Base-by-base conservation (phyloP, 140 eudicot species). In the Senecio squalidus region DNA sequence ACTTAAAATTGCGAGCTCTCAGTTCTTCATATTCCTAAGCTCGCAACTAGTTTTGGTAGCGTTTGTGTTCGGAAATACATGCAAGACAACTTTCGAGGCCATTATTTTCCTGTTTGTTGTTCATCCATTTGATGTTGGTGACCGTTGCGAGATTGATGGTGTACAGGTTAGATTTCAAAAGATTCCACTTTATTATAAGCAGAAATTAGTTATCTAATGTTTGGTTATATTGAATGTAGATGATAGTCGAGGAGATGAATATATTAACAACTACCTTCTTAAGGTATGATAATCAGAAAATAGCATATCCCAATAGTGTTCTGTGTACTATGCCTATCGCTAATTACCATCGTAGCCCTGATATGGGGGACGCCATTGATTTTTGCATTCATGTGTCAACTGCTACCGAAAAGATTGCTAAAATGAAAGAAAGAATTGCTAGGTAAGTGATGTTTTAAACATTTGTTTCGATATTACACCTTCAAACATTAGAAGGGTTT, bases 71-170 rank as follows among this genome's bases (percentile, higher is more conserved):
- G 83, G 86, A 16, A 76, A 80, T 74, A 76, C 83, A 7, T 71
- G 82, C 79, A 80, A 71, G 69, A 67, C 67, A 7, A 64, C 58
- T 21, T 80, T 71, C 28, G 79, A 76, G 40, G 74, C 78, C 41
- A 67, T 67, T 40, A 62, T 76, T 48, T 76, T 80, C 79, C 59
- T 46, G 57, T 80, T 62, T 43, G 44, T 70, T 9, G 66, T 62
- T 88, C 98, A 91, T 67, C 98, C 98, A 0, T 91, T 74, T 68
- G 96, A 91, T 49, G 98, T 91, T 9, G 98, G 98, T 5, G 98
- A 91, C 31, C 96, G 92, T 20, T 79, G 91, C 34, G 94, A 80
- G 63, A 50, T 91, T n/a, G 94, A 91, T 11, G 77, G 82, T 6
- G 80, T 86, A 67, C 98, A 91, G 86, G 98, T 86, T 11, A 25